Evolutionary conservation across 2,329 filamentous ascomycete genomes (phyloP).

Genomic region (Aspergillus hiratsukae): DNA sequence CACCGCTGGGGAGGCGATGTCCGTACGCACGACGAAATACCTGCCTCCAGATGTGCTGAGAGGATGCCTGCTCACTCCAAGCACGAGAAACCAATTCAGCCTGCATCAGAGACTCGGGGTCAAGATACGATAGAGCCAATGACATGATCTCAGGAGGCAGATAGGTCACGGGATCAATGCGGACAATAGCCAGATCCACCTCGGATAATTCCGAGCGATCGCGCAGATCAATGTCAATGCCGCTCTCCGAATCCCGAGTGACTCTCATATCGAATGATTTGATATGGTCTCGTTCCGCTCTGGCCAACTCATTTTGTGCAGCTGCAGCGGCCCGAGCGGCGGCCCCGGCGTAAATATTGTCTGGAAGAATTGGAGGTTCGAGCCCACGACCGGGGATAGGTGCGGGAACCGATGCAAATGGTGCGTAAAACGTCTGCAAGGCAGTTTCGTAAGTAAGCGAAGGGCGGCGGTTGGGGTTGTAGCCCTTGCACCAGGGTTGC

Average conservation of each 20-base stretch:
- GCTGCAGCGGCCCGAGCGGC: slow-evolving; percentile 46
- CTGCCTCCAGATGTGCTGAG: slow-evolving; percentile 57
- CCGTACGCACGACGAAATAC: slow-evolving; percentile 57
- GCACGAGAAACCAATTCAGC: slow-evolving; percentile 53
- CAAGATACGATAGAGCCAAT: slow-evolving; percentile 57
- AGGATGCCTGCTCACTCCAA: slow-evolving; percentile 54
- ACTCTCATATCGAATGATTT: slow-evolving; percentile 29
- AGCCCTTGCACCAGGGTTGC: slow-evolving; percentile 24
- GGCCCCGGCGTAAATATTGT: slow-evolving; percentile 39
- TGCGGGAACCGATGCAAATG: slow-evolving; percentile 21
- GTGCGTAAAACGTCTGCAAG: slow-evolving; percentile 31
- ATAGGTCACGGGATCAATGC: slow-evolving; percentile 49
- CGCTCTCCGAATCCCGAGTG: slow-evolving; percentile 45
- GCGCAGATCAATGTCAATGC: slow-evolving; percentile 44
- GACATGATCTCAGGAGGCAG: slow-evolving; percentile 58
- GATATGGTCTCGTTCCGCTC: slow-evolving; percentile 26
- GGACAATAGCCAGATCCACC: slow-evolving; percentile 32
- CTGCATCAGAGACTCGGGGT: slow-evolving; percentile 52
- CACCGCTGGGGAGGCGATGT: slow-evolving; percentile 34
- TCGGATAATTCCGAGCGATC: slow-evolving; percentile 35
- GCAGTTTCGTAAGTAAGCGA: slow-evolving; percentile 34
- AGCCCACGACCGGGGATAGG: slow-evolving; percentile 35
- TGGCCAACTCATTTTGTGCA: slow-evolving; percentile 46
- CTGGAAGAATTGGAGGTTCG: slow-evolving; percentile 38
- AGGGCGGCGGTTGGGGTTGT: slow-evolving; percentile 31